Conservation (phyloP, 257 asterid genomes). For the Jacaranda mimosifolia region DNA sequence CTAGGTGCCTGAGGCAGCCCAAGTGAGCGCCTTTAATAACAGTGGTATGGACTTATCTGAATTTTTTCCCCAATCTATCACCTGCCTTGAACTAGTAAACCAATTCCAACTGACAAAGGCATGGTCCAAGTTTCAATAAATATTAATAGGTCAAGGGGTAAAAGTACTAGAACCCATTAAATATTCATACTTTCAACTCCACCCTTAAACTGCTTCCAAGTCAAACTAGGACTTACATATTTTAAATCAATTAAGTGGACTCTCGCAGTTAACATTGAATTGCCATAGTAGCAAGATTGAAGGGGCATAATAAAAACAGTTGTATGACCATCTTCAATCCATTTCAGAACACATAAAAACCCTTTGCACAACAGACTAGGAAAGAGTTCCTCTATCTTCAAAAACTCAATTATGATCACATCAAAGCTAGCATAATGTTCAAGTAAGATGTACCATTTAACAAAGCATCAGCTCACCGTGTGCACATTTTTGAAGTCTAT, state of each 20-base stretch:
- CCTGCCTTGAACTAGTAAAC: neutral
- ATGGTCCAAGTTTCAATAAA: neutral
- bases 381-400: neutral
- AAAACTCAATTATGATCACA: neutral
- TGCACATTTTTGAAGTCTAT: slow-evolving; percentile 93
- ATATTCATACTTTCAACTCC: neutral
- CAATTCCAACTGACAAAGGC: neutral
- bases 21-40: too few species aligned
- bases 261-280: neutral
- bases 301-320: neutral
- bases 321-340: neutral
- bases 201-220: neutral
- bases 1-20: too few species aligned
- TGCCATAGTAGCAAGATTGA: neutral
- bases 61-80: neutral
- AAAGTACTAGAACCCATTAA: neutral
- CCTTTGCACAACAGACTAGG: neutral
- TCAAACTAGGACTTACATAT: neutral
- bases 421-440: slow-evolving; percentile 6
- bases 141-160: neutral
- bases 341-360: neutral
- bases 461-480: slow-evolving; percentile 62
- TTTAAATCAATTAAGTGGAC: neutral
- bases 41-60: neutral
- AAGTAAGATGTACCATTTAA: slow-evolving; percentile 23